phyloP scores from a whole-genome alignment of 805 yeast genomes.

The Nakazawaea sp. region DNA sequence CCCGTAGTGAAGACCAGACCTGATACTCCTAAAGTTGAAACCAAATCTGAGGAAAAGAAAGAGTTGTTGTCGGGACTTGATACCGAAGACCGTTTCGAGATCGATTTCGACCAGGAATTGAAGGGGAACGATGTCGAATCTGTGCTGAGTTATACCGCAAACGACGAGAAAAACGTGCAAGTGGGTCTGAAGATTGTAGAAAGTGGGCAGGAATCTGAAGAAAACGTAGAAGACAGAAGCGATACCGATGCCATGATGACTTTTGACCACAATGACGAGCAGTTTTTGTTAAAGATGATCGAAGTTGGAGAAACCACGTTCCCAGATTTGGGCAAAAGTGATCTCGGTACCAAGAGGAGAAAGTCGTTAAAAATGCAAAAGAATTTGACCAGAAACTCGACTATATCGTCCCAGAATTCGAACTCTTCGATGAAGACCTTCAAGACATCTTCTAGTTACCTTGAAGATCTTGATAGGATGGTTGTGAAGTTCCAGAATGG shows the following conservation, averaged over 20 bases:
- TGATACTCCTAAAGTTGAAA: too few relatives aligned
- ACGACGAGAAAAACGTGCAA: constrained; percentile 2
- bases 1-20: too few relatives aligned
- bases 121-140: constrained; percentile 3
- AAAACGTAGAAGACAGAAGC: background rate
- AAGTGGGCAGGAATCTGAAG: background rate
- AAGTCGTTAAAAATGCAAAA: constrained; percentile 26
- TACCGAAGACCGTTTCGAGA: constrained; percentile 11
- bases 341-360: constrained; percentile 22
- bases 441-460: constrained; percentile 7
- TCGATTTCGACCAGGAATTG: constrained; percentile 8
- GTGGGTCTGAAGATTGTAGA: background rate
- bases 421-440: constrained; percentile 12
- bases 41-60: too few relatives aligned
- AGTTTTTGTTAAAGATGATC: constrained; percentile 16
- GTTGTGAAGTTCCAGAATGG: constrained; percentile 13
- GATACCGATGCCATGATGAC: background rate
- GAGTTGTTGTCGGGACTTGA: too few relatives aligned
- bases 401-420: constrained; percentile 17
- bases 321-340: constrained; percentile 22
- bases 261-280: constrained; percentile 3
- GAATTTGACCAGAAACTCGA: constrained; percentile 28
- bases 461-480: constrained; percentile 11
- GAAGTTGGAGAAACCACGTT: constrained; percentile 35
- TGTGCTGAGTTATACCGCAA: background rate